These are phyloP conservation scores for Cladosporium halotolerans DNA, from an alignment of 2,329 filamentous ascomycete species.

Conservation along the genomic window DNA sequence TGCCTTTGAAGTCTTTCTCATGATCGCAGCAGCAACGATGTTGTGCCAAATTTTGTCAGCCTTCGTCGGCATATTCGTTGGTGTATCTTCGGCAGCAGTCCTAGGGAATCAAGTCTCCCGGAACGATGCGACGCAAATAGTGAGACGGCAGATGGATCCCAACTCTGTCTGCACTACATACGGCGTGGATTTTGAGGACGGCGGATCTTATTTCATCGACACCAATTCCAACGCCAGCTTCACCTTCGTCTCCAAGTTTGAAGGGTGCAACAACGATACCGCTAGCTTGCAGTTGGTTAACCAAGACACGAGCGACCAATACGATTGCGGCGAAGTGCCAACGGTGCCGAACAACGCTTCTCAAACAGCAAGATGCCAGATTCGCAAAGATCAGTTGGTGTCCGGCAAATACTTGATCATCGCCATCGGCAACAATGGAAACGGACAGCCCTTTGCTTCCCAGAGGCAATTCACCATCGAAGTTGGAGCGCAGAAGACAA, in stretches of 20 bases:
- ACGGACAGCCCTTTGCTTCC: conserved; percentile 17
- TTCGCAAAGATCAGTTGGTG: conserved; percentile 17
- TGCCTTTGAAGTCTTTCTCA: too few relatives aligned
- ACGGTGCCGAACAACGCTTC: conserved; percentile 14
- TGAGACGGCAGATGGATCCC: conserved; percentile 2
- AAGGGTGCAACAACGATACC: conserved; percentile 36
- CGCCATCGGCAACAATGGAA: conserved; percentile 17
- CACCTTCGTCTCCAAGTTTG: conserved; percentile 39
- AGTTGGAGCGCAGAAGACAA: conserved; percentile 32
- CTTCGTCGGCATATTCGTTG: too few relatives aligned
- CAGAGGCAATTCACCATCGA: conserved; percentile 22
- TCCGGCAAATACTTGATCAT: conserved; percentile 16
- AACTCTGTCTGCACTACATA: conserved; percentile 14
- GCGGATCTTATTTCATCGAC: conserved; percentile 42
- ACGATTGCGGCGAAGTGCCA: conserved; percentile 32
- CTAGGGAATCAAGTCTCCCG: too few relatives aligned
- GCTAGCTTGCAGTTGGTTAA: conserved; percentile 38
- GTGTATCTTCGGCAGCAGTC: too few relatives aligned
- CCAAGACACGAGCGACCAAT: conserved; percentile 35
- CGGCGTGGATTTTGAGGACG: conserved; percentile 39
- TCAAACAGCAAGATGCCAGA: conserved; percentile 18
- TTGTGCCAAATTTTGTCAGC: too few relatives aligned
- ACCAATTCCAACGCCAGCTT: conserved; percentile 35
- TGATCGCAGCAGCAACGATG: too few relatives aligned
- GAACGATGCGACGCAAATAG: too few relatives aligned